Percentiles rank a stretch among this genome's conserved stretches.
Conservation (phyloP, 2,329 filamentous ascomycete species). For the Calonectria pteridis region DNA sequence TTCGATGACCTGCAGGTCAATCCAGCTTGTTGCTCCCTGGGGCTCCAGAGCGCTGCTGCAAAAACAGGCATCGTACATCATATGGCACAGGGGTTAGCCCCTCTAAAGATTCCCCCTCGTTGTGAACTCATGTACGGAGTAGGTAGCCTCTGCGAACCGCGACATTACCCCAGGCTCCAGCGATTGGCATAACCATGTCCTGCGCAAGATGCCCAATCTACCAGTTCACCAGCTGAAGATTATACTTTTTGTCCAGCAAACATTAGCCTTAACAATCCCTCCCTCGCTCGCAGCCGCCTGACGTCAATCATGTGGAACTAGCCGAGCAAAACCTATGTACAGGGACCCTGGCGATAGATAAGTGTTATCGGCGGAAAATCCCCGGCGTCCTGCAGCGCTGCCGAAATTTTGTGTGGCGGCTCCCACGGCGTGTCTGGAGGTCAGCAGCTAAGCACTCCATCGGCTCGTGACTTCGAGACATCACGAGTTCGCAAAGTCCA, state of each 20-base stretch:
- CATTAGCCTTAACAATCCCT: not conserved
- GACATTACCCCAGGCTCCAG: not conserved
- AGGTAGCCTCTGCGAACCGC: not conserved
- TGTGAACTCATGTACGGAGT: not conserved
- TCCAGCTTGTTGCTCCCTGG: not conserved
- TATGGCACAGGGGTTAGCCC: not conserved
- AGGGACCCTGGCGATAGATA: conserved; percentile 13
- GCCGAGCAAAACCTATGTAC: not conserved
- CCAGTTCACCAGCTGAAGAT: not conserved
- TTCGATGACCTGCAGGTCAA: not conserved
- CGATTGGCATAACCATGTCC: not conserved
- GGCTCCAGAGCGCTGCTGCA: not conserved
- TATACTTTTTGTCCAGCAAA: conserved; percentile 1
- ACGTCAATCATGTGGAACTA: conserved; percentile 21
- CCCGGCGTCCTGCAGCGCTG: not conserved
- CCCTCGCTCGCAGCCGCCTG: not conserved
- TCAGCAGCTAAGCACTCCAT: not conserved
- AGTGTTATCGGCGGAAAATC: conserved; percentile 21
- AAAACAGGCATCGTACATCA: not conserved
- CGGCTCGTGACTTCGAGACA: conserved; percentile 17
- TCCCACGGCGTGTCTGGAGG: not conserved
- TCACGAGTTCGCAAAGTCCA: conserved; percentile 17
- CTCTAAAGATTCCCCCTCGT: not conserved
- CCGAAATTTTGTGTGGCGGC: not conserved
- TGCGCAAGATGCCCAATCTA: not conserved